Evolutionary conservation across 2,329 filamentous ascomycete genomes (phyloP), one percentile per base, ranked within the genome.

Genomic region (Aspergillus sp.): DNA sequence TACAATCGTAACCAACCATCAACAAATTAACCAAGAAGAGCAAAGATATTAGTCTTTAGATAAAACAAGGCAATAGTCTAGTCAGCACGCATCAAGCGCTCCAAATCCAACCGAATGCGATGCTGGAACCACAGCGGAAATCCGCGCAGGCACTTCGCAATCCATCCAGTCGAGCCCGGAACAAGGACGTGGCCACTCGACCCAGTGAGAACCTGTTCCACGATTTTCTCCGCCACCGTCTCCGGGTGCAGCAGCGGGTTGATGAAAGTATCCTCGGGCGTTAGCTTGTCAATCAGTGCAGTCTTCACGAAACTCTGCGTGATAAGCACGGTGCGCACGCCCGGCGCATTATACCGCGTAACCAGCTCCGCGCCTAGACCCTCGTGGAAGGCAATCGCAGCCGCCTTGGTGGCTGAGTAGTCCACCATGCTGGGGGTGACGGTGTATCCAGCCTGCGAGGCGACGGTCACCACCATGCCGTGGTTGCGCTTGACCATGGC

Each of bases 381-480:
- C 69, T 91, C 87, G 67, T 91, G 87, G 71, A 91, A 87, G 3
- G 84, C 77, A 21, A 89, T 70, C 1, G 86, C 83, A 0, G 85
- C 87, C 1, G 87, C 83, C 74, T 91, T 91, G 62, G 81, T 83
- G 7, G 84, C 80, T 2, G 80, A 78, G 73, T 91, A 91, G 73
- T 90, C 87, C 39, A 87, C 82, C 79, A 90, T 83, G 64, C 81
- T 81, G 3, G 88, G 84, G 0, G 84, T 81, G 1, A 82, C 77
- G 7, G 85, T 64, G 74, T 84, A 90, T 12, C 83, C 82, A 0
- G 88, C 87, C 49, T 85, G 79, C 2, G 83, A 86, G 14, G 89
- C 85, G 21, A 91, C 81, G 0, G 86, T 91, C 21, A 91, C 86
- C 41, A 91, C 72, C 80, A 89, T 89, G 59, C 89, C 89, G 74